phyloP scores from a whole-genome alignment of 192 early-diverging fungal genomes.

The Coemansia sp. region DNA sequence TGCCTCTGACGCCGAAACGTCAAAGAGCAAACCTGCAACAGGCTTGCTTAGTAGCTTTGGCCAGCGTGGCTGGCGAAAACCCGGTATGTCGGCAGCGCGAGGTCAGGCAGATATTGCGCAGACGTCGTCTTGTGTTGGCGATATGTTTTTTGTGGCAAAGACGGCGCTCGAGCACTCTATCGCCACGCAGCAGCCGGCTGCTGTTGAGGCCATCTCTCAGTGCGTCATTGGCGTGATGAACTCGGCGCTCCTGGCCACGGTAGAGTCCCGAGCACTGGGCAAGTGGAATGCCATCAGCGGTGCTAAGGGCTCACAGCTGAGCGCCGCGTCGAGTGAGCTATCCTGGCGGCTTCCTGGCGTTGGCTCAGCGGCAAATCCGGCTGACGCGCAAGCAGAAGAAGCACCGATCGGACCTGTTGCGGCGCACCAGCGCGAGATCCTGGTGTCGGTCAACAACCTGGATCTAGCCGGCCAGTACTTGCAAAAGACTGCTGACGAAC shows the following conservation, averaged over 20 bases:
- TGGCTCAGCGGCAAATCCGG: not conserved
- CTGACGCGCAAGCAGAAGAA: not conserved
- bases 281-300: conserved; percentile 11
- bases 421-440: conserved; percentile 31
- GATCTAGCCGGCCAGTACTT: conserved; percentile 85
- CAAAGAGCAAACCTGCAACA: not conserved
- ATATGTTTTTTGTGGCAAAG: conserved; percentile 91
- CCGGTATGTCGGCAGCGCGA: not conserved
- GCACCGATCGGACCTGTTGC: conserved; percentile 15
- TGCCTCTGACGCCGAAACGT: not conserved
- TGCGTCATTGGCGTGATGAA: conserved; percentile 59
- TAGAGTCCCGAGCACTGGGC: conserved; percentile 37
- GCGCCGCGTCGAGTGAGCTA: not conserved
- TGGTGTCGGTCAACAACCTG: conserved; percentile 86
- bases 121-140: conserved; percentile 76
- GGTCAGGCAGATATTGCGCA: conserved; percentile 14
- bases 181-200: conserved; percentile 71
- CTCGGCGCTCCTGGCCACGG: conserved; percentile 26
- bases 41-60: not conserved
- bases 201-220: conserved; percentile 73
- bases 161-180: conserved; percentile 74
- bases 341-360: conserved; percentile 35
- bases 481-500: conserved; percentile 68
- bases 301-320: not conserved
- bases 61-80: conserved; percentile 1